Base-by-base conservation (phyloP, 106 monocot species). In the Hemerocallis citrina region DNA sequence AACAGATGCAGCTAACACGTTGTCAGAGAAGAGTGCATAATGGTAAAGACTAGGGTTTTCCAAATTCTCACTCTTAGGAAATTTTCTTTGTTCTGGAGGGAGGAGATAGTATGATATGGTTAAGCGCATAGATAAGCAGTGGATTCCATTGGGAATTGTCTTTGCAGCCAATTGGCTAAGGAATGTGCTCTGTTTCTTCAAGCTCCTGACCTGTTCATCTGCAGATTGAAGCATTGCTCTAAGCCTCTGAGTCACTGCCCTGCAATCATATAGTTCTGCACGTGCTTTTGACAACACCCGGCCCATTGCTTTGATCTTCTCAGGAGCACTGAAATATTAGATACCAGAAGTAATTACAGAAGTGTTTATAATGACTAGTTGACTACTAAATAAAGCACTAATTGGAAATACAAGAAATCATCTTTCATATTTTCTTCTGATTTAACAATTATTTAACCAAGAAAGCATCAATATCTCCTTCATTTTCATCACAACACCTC, bases 1-100 rank as follows among this genome's bases (percentile, higher is more conserved):
- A 48, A 87, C 87, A 15, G 87, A 87, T 38, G 87, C 82, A 73
- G 87, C 87, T 46, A 87, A 65, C 5, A 87, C 87, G 76, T 87
- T 87, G 69, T 87, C 87, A 61, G 87, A 87, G 44, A 87, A 87
- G 25, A 87, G 82, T 3, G 87, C 87, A 70, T 82, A 87, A 73
- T 87, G 82, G 60, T 87, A 87, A 59, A 82, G 75, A 34, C 64
- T 65, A 49, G 72, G 68, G 50, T 82, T 70, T 75, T 82, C 87
- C 66, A 87, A 50, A 73, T 87, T 82, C 73, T 87, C 78, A 22
- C 75, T 76, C 31, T 48, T 72, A 0, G 82, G 87, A 45, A 87
- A 82, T 52, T 82, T 68, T 43, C 87, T 78, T 50, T 82, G 74
- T 43, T 87, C 87, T n/a, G 52, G 62, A 24, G 87, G 72, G 7